phyloP scores from a whole-genome alignment of 2,329 filamentous ascomycete genomes.

The Emergomyces orientalis region DNA sequence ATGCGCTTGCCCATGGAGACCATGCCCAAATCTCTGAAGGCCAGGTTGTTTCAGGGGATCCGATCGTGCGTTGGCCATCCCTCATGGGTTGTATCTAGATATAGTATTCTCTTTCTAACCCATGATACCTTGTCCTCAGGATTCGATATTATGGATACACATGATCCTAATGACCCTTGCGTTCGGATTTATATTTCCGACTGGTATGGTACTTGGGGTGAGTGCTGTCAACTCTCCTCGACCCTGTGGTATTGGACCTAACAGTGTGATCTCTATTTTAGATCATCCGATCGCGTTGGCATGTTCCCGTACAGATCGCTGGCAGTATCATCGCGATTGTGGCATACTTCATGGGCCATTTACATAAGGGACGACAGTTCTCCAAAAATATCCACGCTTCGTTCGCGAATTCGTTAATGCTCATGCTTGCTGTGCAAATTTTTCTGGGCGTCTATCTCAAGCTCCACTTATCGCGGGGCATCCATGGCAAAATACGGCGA shows the following conservation, averaged over 20 bases:
- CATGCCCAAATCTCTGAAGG: constrained; percentile 58
- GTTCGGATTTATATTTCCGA: constrained; percentile 86
- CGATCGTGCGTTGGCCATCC: constrained; percentile 51
- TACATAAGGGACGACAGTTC: constrained; percentile 83
- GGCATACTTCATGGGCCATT: constrained; percentile 85
- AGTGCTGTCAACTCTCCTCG: constrained; percentile 25
- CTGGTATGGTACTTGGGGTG: constrained; percentile 92
- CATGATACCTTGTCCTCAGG: constrained; percentile 34
- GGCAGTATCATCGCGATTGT: constrained; percentile 67
- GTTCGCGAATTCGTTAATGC: constrained; percentile 72
- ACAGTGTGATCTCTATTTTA: constrained; percentile 29
- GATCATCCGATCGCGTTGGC: constrained; percentile 86
- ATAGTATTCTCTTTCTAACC: not conserved
- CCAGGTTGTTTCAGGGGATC: constrained; percentile 59
- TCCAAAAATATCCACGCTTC: constrained; percentile 67
- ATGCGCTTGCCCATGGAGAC: constrained; percentile 42
- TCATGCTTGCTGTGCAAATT: constrained; percentile 68
- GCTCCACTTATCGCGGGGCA: constrained; percentile 75
- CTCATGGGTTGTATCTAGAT: not conserved
- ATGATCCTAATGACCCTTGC: constrained; percentile 79
- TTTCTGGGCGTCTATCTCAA: constrained; percentile 77
- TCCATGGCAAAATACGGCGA: constrained; percentile 67
- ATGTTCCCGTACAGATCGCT: constrained; percentile 76
- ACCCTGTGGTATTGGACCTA: not conserved
- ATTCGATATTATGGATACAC: constrained; percentile 84